These are phyloP conservation scores for Aspergillus ruber DNA, from an alignment of 2,329 filamentous ascomycete genomes.

Conservation along the genomic window DNA sequence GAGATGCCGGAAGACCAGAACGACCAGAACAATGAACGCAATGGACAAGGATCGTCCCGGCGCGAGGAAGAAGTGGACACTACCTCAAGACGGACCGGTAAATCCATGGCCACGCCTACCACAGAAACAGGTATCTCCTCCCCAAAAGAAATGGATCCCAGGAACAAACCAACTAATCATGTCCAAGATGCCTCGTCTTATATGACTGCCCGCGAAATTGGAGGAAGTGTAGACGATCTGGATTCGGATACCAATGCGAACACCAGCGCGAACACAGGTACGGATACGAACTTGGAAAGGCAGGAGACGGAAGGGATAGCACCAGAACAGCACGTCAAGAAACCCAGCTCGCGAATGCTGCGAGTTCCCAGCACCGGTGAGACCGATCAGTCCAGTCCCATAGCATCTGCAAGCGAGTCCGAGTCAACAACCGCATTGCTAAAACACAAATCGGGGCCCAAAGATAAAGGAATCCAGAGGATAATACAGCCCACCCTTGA, in stretches of 20 bases:
- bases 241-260: conserved; percentile 3
- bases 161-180: conserved; percentile 5
- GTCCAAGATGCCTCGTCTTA: conserved; percentile 21
- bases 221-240: conserved; percentile 11
- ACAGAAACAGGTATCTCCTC: conserved; percentile 5
- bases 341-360: conserved; percentile 9
- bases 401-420: conserved; percentile 22
- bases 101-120: conserved; percentile 3
- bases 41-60: conserved; percentile 3
- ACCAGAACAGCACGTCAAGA: conserved; percentile 4
- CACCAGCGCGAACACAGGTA: conserved; percentile 2
- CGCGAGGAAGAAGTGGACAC: background rate
- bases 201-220: conserved; percentile 25
- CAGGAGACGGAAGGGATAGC: background rate
- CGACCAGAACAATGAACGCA: conserved; percentile 5
- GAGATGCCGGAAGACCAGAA: conserved; percentile 8
- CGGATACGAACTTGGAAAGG: conserved; percentile 1
- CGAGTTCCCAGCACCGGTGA: conserved; percentile 13
- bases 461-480: conserved; percentile 15
- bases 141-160: conserved; percentile 2
- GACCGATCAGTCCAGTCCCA: conserved; percentile 15
- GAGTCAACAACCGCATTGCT: conserved; percentile 31
- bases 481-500: conserved; percentile 19
- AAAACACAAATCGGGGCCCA: conserved; percentile 11
- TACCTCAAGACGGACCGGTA: conserved; percentile 1